A percentile compares a stretch with the other conserved stretches of the same genome.
Evolutionary conservation across 1,284 basidiomycete species (phyloP).

Genomic region (Melampsora larici-populina): DNA sequence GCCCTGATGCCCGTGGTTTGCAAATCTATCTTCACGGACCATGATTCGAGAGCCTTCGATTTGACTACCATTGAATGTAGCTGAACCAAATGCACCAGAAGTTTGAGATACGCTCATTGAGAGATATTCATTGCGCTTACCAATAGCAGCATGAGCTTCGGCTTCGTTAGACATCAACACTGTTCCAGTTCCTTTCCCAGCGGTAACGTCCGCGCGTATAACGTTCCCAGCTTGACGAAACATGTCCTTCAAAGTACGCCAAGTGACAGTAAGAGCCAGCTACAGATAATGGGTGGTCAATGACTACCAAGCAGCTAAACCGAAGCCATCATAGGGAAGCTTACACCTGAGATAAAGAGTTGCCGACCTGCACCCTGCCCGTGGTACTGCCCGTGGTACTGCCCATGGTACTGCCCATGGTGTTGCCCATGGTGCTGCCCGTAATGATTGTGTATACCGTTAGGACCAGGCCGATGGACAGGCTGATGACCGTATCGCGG

Average conservation of each 20-base stretch:
- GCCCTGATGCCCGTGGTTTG: constrained; percentile 5
- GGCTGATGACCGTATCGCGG: constrained; percentile 89
- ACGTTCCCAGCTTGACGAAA: constrained; percentile 93
- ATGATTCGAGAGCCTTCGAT: constrained; percentile 35
- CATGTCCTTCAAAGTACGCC: constrained; percentile 96
- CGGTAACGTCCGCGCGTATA: constrained; percentile 88
- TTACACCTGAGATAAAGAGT: constrained; percentile 42
- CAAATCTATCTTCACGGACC: constrained; percentile 40
- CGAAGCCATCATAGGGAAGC: neutral
- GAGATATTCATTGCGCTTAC: neutral
- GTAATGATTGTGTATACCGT: neutral
- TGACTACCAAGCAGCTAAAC: neutral
- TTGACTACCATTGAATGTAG: constrained; percentile 35
- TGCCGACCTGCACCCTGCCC: constrained; percentile 24
- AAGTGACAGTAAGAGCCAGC: constrained; percentile 90
- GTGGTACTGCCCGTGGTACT: too few relatives aligned
- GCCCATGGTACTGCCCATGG: neutral
- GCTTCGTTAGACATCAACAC: constrained; percentile 85
- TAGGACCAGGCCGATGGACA: neutral
- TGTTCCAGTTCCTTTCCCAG: constrained; percentile 87
- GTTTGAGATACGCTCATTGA: neutral
- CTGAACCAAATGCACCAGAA: neutral
- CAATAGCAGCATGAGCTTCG: constrained; percentile 62
- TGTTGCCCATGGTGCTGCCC: neutral
- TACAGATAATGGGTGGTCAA: constrained; percentile 52